Conservation (phyloP, 352 stramenopile genomes). For the Phytophthora palmivora region DNA sequence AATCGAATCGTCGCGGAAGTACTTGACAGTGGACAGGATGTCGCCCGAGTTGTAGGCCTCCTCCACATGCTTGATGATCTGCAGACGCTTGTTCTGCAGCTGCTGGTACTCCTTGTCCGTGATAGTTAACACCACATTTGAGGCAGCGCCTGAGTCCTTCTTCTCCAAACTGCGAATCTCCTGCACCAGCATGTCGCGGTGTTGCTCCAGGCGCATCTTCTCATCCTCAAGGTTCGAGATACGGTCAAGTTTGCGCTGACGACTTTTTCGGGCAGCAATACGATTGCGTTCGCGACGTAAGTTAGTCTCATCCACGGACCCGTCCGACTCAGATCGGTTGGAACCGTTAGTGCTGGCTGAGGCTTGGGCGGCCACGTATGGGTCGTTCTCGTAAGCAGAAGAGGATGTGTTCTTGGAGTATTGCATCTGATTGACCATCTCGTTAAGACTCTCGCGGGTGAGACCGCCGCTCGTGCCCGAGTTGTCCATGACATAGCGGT, state of each 20-base stretch:
- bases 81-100: conserved; percentile 74
- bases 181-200: conserved; percentile 87
- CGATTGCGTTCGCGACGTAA: conserved; percentile 85
- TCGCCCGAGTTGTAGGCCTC: conserved; percentile 84
- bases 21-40: conserved; percentile 78
- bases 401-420: conserved; percentile 45
- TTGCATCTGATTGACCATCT: conserved; percentile 57
- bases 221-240: conserved; percentile 90
- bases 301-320: conserved; percentile 83
- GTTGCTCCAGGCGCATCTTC: conserved; percentile 87
- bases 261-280: conserved; percentile 83
- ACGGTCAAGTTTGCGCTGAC: conserved; percentile 86
- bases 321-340: conserved; percentile 70
- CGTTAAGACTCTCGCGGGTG: conserved; percentile 71
- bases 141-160: conserved; percentile 62
- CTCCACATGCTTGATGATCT: conserved; percentile 85
- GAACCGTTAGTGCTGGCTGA: conserved; percentile 67
- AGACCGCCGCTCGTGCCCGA: conserved; percentile 26
- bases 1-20: conserved; percentile 90
- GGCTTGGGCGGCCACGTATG: conserved; percentile 57
- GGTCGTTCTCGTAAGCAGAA: conserved; percentile 70
- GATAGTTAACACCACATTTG: conserved; percentile 65
- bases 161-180: conserved; percentile 87
- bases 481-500: conserved; percentile 43
- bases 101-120: conserved; percentile 83